phyloP scores from a whole-genome alignment of 1,284 basidiomycete species.

The Malassezia globosa region DNA sequence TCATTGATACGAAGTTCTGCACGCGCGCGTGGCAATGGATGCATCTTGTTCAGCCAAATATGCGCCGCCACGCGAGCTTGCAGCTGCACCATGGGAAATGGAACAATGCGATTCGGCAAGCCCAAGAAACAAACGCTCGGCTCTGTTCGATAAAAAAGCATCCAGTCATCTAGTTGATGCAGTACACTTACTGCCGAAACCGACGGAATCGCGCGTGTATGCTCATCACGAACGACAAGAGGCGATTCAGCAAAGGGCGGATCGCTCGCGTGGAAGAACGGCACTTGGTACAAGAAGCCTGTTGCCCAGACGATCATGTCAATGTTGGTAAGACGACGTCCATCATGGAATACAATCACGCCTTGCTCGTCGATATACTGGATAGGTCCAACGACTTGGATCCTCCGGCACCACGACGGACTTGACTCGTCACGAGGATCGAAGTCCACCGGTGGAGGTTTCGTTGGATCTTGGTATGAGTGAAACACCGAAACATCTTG shows the following conservation, averaged over 20 bases:
- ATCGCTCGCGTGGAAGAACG: slow-evolving; percentile 21
- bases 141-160: slow-evolving; percentile 32
- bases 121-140: slow-evolving; percentile 29
- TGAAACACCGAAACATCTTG: slow-evolving; percentile 20
- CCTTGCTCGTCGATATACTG: slow-evolving; percentile 13
- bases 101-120: slow-evolving; percentile 33
- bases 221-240: slow-evolving; percentile 12
- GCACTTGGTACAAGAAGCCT: slow-evolving; percentile 34
- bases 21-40: slow-evolving; percentile 22
- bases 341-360: slow-evolving; percentile 19
- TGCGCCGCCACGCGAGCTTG: slow-evolving; percentile 20
- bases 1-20: slow-evolving; percentile 17
- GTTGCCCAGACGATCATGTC: slow-evolving; percentile 44
- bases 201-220: background rate
- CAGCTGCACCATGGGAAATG: slow-evolving; percentile 36
- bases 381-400: slow-evolving; percentile 31
- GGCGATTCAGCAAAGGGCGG: slow-evolving; percentile 19
- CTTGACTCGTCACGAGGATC: slow-evolving; percentile 25
- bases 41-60: slow-evolving; percentile 17
- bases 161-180: slow-evolving; percentile 39
- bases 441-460: slow-evolving; percentile 36
- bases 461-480: slow-evolving; percentile 23
- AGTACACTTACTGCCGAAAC: slow-evolving; percentile 10
- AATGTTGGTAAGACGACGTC: slow-evolving; percentile 16
- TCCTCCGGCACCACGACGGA: slow-evolving; percentile 33